Evolutionary conservation across 345 rosid species (phyloP), one percentile per base, ranked within the genome.

Genomic region (Schrenkiella parvula): DNA sequence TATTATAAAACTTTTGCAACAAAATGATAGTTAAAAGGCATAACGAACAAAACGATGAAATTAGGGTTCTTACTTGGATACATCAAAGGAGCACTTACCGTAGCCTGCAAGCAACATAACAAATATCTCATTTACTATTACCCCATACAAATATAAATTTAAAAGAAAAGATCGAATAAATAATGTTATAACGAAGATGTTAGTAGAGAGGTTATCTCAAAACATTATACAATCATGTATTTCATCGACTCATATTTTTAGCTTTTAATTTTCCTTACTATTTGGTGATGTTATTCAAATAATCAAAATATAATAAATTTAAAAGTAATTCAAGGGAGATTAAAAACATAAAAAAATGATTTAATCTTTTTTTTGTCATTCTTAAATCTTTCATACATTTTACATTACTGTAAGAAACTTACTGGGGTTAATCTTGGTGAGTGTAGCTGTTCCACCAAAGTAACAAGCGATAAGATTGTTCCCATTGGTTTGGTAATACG

Each of bases 381-480:
- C 3, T 0, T 34, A 34, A 34, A 34, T 34, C 11, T 34, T 34
- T 50, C 18, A 23, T 50, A n/a, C n/a, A n/a, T n/a, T n/a, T n/a
- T n/a, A 53, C 6, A 53, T 22, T 22, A 17, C 38, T 32, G 60
- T 25, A 65, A 54, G 65, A 13, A 50, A 66, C 82, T 82, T 87
- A 93, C 98, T 93, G 0, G 98, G 97, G 66, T 93, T 81, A 23
- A 66, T 25, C 39, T 79, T 91, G 12, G 88, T 83, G 34, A 89
- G 70, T 4, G 72, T 23, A 17, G 97, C 96, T 8, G 97, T 89
- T 71, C 92, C 88, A 39, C 96, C 92, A 11, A 93, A 93, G 75
- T 89, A 88, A 80, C 98, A 93, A 47, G 95, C 86, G 44, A 91
- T 82, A 42, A 83, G 88, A n/a, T 88, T 86, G 44, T 89, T 93